Percentiles rank a stretch among this genome's conserved stretches.
Conservation (phyloP, 306 rosid species). For the Glycine soja region DNA sequence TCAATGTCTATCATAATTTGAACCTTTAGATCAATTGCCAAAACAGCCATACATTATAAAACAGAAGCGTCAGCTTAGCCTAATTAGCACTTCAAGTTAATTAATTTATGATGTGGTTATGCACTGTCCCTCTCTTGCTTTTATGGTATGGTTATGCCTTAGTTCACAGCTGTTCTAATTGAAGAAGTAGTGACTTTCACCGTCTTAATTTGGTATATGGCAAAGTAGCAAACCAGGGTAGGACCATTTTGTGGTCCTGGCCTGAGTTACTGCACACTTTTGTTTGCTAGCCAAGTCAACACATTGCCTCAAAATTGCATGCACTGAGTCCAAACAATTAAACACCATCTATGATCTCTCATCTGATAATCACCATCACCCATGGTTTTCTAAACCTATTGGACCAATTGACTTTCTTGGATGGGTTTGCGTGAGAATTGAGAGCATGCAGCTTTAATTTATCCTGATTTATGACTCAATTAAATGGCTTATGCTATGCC, state of each 20-base stretch:
- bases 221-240: conserved; percentile 28
- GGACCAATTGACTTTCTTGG: conserved; percentile 46
- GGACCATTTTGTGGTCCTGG: conserved; percentile 36
- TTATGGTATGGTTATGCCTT: conserved; percentile 41
- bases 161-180: conserved; percentile 51
- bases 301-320: conserved; percentile 16
- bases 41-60: conserved; percentile 40
- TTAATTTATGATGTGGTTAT: conserved; percentile 31
- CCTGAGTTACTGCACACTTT: conserved; percentile 35
- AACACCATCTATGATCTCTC: background rate
- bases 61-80: conserved; percentile 30
- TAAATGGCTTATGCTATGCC: conserved; percentile 31
- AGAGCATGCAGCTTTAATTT: conserved; percentile 41
- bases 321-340: conserved; percentile 22
- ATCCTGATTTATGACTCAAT: conserved; percentile 45
- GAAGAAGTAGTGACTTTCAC: conserved; percentile 43
- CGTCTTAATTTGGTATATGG: conserved; percentile 43
- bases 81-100: conserved; percentile 42
- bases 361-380: conserved; percentile 7
- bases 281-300: conserved; percentile 38
- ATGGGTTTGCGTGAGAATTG: conserved; percentile 42
- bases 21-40: conserved; percentile 48
- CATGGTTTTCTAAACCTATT: conserved; percentile 40
- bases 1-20: conserved; percentile 50
- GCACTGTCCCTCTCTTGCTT: conserved; percentile 40